Evolutionary conservation across 2,329 filamentous ascomycete genomes (phyloP), one percentile per base, ranked within the genome.

Genomic region (Corinectria fuckeliana): DNA sequence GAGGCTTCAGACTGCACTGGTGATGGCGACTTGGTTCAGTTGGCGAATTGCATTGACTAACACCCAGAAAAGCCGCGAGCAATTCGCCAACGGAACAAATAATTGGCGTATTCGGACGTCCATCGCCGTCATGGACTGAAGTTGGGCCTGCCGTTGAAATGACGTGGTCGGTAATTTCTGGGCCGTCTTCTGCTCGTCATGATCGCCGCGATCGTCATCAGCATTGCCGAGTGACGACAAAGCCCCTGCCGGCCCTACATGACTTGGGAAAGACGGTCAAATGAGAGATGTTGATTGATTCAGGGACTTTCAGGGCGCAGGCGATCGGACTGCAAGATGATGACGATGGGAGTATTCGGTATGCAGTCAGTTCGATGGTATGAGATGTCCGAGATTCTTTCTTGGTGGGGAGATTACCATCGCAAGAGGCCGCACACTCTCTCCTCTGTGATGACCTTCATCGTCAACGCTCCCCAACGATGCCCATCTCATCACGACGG

Each of bases 171-270:
- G 25, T 14, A 28, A 8, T 16, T 28, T n/a, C 10, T 50, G 6
- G n/a, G 20, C 20, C 11, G 11, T 25, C 11, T 39, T 16, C n/a
- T 9, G 30, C 48, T 18, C 8, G 34, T 26, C 10, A 50, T 28
- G 48, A 50, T 50, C 48, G 38, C 20, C 32, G 25, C 21, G 48
- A 50, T 50, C 48, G 48, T 21, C 48, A 50, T 50, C 34, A 26
- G 21, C 23, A 13, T 39, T 41, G 34, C 48, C 32, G 4, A 39
- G 39, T 28, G 48, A 36, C 48, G n/a, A 25, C n/a, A 20, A 10
- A 18, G n/a, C 30, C 48, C 21, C 34, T 13, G n/a, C 7, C 25
- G 13, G n/a, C 44, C 23, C 16, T 26, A 20, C n/a, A 32, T 11
- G 8, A 10, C 16, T 48, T 7, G 8, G 23, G 8, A 32, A 8